These are phyloP conservation scores for Oryza rufipogon DNA, from an alignment of 176 grass and related monocot species.

Conservation along the genomic window DNA sequence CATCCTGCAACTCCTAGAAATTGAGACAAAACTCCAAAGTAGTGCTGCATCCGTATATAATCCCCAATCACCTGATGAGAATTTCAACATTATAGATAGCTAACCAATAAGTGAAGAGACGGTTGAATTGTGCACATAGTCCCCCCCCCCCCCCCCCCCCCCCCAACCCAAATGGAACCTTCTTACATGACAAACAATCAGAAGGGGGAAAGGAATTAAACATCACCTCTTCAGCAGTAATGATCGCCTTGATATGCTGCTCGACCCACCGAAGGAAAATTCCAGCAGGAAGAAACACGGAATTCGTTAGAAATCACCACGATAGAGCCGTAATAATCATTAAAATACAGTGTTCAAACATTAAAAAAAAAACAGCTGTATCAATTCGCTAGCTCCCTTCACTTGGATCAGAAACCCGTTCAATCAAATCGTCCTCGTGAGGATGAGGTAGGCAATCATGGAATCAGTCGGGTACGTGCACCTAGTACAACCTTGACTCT, in stretches of 20 bases:
- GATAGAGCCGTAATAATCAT: neutral
- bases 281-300: slow-evolving; percentile 33
- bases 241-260: slow-evolving; percentile 99
- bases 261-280: slow-evolving; percentile 33
- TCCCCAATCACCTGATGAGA: neutral
- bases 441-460: neutral
- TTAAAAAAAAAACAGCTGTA: slow-evolving; percentile 13
- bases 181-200: slow-evolving; percentile 7
- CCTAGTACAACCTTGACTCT: neutral
- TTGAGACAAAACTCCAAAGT: neutral
- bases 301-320: slow-evolving; percentile 26
- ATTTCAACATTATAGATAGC: neutral
- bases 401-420: neutral
- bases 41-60: slow-evolving; percentile 24
- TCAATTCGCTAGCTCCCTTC: neutral
- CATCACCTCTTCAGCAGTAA: slow-evolving; percentile 92
- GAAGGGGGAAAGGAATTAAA: slow-evolving; percentile 5
- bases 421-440: slow-evolving; percentile 1
- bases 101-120: neutral
- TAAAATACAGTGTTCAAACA: neutral
- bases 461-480: neutral
- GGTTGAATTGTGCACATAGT: neutral
- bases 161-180: neutral
- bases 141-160: too few relatives aligned
- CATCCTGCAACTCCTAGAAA: neutral